phyloP scores from a whole-genome alignment of 1,284 basidiomycete genomes.

The Cystobasidium slooffiae region DNA sequence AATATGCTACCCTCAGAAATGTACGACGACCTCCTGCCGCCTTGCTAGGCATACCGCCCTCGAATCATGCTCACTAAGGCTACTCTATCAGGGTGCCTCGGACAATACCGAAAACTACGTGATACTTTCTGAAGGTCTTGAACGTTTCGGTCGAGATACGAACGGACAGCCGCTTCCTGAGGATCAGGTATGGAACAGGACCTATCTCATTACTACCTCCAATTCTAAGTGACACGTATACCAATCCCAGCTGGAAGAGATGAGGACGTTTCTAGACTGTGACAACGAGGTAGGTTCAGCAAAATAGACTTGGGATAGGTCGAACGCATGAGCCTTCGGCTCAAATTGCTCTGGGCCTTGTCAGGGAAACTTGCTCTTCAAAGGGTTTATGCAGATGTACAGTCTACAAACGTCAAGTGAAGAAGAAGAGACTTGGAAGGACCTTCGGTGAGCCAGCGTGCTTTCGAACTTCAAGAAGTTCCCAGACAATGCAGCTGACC shows the following conservation, averaged over 20 bases:
- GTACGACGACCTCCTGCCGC: conserved; percentile 47
- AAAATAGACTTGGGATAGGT: neutral
- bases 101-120: conserved; percentile 59
- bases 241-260: conserved; percentile 62
- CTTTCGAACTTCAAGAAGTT: neutral
- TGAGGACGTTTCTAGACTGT: conserved; percentile 72
- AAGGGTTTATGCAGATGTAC: conserved; percentile 74
- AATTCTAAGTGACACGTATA: neutral
- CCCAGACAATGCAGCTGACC: too few relatives aligned
- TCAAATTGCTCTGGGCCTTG: neutral
- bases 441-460: conserved; percentile 63
- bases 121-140: conserved; percentile 66
- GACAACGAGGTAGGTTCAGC: conserved; percentile 59
- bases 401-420: conserved; percentile 78
- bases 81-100: conserved; percentile 15
- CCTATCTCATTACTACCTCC: neutral
- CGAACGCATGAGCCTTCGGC: neutral
- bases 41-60: neutral
- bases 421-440: conserved; percentile 78
- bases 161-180: conserved; percentile 73
- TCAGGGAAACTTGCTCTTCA: conserved; percentile 70
- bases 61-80: neutral
- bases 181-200: conserved; percentile 63
- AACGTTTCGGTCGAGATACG: conserved; percentile 73
- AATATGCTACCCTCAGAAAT: conserved; percentile 60